Conservation (phyloP, 345 rosid genomes). For the Arabidopsis suecica region DNA sequence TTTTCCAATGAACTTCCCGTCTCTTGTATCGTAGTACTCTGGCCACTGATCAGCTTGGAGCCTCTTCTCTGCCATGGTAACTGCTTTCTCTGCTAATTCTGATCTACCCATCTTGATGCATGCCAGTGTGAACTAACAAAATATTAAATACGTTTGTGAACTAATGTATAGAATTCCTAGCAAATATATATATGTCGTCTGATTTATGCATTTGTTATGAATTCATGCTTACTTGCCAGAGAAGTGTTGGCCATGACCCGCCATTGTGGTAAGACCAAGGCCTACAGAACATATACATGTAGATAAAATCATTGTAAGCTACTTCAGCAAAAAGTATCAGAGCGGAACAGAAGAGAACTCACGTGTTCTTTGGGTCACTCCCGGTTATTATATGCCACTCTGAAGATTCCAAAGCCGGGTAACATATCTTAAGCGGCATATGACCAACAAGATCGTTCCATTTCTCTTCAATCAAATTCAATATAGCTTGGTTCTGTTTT, state of each 20-base stretch:
- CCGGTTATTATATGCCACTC: conserved; percentile 96
- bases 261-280: conserved; percentile 98
- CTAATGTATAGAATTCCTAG: neutral
- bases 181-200: neutral
- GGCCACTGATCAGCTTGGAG: conserved; percentile 79
- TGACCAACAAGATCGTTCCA: conserved; percentile 84
- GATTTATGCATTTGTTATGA: neutral
- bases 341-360: conserved; percentile 29
- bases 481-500: conserved; percentile 66
- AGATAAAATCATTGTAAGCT: conserved; percentile 5
- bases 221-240: conserved; percentile 79
- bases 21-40: conserved; percentile 81
- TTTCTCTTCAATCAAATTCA: conserved; percentile 77
- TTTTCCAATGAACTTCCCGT: conserved; percentile 81
- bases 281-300: conserved; percentile 47
- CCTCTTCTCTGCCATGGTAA: conserved; percentile 70
- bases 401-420: conserved; percentile 79
- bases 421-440: conserved; percentile 95
- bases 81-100: conserved; percentile 75
- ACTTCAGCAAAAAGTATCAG: conserved; percentile 11
- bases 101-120: conserved; percentile 83
- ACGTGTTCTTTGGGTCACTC: conserved; percentile 96
- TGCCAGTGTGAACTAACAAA: conserved; percentile 77
- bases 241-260: conserved; percentile 97
- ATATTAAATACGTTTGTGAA: neutral